Evolutionary conservation across 768 basidiomycete genomes (phyloP), one percentile per base, ranked within the genome.

Genomic region (Russula brevipes): DNA sequence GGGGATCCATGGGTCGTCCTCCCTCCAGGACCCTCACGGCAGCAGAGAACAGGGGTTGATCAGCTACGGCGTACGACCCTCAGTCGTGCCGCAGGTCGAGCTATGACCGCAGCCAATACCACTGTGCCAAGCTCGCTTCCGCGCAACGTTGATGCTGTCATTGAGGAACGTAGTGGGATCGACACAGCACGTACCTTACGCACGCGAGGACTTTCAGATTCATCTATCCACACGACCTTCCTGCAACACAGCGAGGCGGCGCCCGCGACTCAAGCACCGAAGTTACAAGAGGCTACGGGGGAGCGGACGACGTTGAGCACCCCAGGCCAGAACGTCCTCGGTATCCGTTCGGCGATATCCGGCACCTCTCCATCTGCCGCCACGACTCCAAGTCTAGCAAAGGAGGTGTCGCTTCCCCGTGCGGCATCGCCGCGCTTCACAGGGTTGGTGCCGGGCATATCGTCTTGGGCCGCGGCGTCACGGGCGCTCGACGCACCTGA

Each of bases 201-300:
- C 44, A 82, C 88, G 35, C 82, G 95, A 58, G 93, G 94, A 2
- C 74, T 97, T 54, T 93, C 91, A 2, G 96, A 98, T 72, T 95
- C 94, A 0, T 95, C 92, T 2, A 94, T 98, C 64, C 90, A 86
- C 65, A 88, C 91, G 4, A 91, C 91, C 0, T 96, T 90, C 74
- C 76, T 85, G 63, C 79, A 75, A 59, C 82, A 88, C 53, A 77
- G 73, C 5, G 78, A 78, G n/a, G 66, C 31, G 2, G 54, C 44
- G 17, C 14, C 46, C 1, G 44, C 19, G 17, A 33, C 54, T 3
- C n/a, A 44, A 1, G 16, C 51, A 39, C 59, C 50, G 11, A 38
- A 36, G 10, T 30, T 60, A 10, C 39, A 56, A 6, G 57, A 64
- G 24, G 64, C 57, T 30, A 61, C 64, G 6, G 66, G 73, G 57